Conservation (phyloP, 2,329 filamentous ascomycete species). For the Erysiphe neolycopersici region DNA sequence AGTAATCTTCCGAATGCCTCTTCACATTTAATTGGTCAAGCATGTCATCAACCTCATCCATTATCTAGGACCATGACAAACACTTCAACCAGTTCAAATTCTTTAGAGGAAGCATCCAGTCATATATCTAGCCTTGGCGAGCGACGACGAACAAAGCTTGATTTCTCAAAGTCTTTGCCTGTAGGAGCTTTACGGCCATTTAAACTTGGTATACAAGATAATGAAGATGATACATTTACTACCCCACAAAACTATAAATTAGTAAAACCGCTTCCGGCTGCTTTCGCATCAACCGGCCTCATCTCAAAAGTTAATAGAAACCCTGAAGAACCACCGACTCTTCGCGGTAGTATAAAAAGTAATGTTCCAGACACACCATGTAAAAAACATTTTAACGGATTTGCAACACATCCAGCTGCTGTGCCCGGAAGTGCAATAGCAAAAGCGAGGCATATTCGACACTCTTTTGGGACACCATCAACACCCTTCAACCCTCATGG, state of each 20-base stretch:
- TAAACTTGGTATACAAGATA: constrained; percentile 15
- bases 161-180: constrained; percentile 54
- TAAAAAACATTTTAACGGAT: constrained; percentile 51
- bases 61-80: constrained; percentile 68
- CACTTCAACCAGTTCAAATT: constrained; percentile 57
- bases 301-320: constrained; percentile 85
- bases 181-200: constrained; percentile 29
- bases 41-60: constrained; percentile 40
- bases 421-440: constrained; percentile 30
- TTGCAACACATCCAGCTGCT: constrained; percentile 35
- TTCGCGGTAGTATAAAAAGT: constrained; percentile 26
- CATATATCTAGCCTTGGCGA: constrained; percentile 28
- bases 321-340: constrained; percentile 34
- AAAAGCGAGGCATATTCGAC: constrained; percentile 35
- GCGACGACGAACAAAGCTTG: constrained; percentile 21
- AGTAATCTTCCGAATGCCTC: constrained; percentile 25
- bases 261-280: constrained; percentile 50
- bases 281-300: constrained; percentile 82
- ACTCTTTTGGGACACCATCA: constrained; percentile 53
- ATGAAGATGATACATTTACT: constrained; percentile 29
- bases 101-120: constrained; percentile 45
- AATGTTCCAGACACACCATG: constrained; percentile 86
- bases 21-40: constrained; percentile 20
- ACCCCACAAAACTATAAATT: constrained; percentile 55
- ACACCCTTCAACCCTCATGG: constrained; percentile 50